These are phyloP conservation scores for Rutidosis leptorrhynchoides DNA, from an alignment of 129 eudicot species.

Conservation along the genomic window DNA sequence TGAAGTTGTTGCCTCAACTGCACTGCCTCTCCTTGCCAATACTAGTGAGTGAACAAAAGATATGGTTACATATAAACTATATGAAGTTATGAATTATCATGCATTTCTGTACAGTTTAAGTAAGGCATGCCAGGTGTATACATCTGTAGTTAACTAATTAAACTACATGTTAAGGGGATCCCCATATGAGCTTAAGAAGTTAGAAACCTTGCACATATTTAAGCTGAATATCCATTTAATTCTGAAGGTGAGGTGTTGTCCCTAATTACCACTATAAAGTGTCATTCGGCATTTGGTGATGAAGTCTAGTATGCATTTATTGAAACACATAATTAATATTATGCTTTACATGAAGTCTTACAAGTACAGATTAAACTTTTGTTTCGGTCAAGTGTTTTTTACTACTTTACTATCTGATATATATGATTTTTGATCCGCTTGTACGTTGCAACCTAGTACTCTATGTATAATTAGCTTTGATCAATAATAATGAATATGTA, in stretches of 20 bases:
- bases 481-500: too few relatives aligned
- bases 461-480: too few relatives aligned
- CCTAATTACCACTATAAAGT: neutral
- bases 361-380: too few relatives aligned
- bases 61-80: slow-evolving; percentile 8
- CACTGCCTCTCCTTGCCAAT: slow-evolving; percentile 74
- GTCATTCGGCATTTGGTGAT: neutral
- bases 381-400: too few relatives aligned
- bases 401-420: too few relatives aligned
- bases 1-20: slow-evolving; percentile 65
- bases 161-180: slow-evolving; percentile 12
- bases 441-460: too few relatives aligned
- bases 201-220: neutral
- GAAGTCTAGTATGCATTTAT: too few relatives aligned
- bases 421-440: too few relatives aligned
- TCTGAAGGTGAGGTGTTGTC: slow-evolving; percentile 12
- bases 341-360: too few relatives aligned
- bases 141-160: neutral
- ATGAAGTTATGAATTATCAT: slow-evolving; percentile 18
- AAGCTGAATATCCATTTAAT: neutral
- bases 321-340: too few relatives aligned
- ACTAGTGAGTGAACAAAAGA: slow-evolving; percentile 28
- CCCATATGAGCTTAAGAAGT: slow-evolving; percentile 1
- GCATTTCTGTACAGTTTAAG: neutral
- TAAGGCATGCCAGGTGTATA: slow-evolving; percentile 11